Base-by-base conservation (phyloP, 2,329 filamentous ascomycete genomes). In the Beauveria rudraprayagi region DNA sequence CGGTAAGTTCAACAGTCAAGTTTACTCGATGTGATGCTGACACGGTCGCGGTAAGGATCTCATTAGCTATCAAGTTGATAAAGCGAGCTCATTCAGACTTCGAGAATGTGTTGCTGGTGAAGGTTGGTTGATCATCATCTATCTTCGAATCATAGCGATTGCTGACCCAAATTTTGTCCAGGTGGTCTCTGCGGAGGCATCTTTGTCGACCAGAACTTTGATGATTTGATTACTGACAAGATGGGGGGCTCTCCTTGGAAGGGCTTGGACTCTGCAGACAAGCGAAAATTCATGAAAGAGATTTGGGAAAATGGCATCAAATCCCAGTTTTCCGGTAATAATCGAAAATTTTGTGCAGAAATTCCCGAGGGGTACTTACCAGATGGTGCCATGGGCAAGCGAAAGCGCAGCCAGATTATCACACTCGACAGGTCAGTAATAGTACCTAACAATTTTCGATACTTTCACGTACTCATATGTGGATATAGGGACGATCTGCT, bases 191-290 rank as follows among this genome's bases (percentile, higher is more conserved):
- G 74, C 2, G 76, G 77, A 0, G 75, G 67, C 0, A 66, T 77
- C 0, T 77, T 78, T 14, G 67, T 79, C 0, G 75, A 79, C 34
- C 69, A 78, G 3, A 61, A 46, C 0, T 79, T 79, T n/a, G 1
- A 69, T 1, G 0, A 60, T 0, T 55, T 75, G 1, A 61, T 79
- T 3, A 64, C 68, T 30, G 3, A 3, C 0, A 73, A 70, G 8
- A 17, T 75, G 0, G 3, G 6, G 0, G 0, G 17, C 0, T 19
- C 60, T 0, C 7, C n/a, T 2, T 72, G 68, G 68, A 0, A 47
- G 0, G 58, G 43, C 0, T 1, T 56, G 3, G 37, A 56, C 6
- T 7, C 34, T 3, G 51, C 22, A 67, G 41, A 40, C 44, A 5
- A 16, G 30, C 2, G 40, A 14, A 37, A 60, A 17, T 1, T 68